Conservation (phyloP, 306 rosid species). For the Prunus persica region Prunus_persica_NCBIv2 NC_034013.1:14658001-14658500, state of each 20-base stretch:
- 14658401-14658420: background rate
- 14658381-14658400: conserved; percentile 13
- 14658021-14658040: background rate
- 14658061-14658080: background rate
- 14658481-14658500: background rate
- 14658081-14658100: background rate
- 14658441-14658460: background rate
- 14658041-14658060: background rate
- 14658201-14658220: conserved; percentile 42
- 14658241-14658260: background rate
- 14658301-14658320: conserved; percentile 38
- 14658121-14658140: background rate
- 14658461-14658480: background rate
- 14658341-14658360: conserved; percentile 46
- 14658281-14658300: conserved; percentile 20
- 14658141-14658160: background rate
- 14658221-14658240: conserved; percentile 21
- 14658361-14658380: conserved; percentile 48
- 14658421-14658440: background rate
- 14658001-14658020: background rate
- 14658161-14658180: background rate
- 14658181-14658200: conserved; percentile 11
- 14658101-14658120: background rate
- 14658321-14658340: conserved; percentile 39
- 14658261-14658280: conserved; percentile 34